phyloP scores from a whole-genome alignment of 495 filamentous ascomycete genomes.

The Lasiosphaeria hispida region DNA sequence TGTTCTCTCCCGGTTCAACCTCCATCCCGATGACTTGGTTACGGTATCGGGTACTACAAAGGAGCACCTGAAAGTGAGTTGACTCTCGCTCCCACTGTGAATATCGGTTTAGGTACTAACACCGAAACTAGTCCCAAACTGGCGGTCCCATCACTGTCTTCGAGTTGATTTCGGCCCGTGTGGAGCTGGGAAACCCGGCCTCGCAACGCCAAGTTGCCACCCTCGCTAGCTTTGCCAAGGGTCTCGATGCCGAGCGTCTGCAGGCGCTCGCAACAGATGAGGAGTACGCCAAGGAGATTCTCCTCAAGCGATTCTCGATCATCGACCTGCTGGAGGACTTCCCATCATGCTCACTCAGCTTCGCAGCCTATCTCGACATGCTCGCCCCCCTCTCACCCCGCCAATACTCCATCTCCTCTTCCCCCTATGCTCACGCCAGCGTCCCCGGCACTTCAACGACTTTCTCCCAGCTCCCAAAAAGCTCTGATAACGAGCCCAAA shows the following conservation, averaged over 20 bases:
- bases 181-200: slow-evolving; percentile 64
- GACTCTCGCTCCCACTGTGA: not conserved
- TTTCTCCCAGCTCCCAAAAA: slow-evolving; percentile 56
- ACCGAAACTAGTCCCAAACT: slow-evolving; percentile 44
- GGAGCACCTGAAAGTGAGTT: slow-evolving; percentile 18
- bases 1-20: slow-evolving; percentile 29
- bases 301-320: slow-evolving; percentile 52
- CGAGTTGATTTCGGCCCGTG: slow-evolving; percentile 58
- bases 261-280: slow-evolving; percentile 20
- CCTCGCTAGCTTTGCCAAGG: slow-evolving; percentile 23
- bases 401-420: slow-evolving; percentile 53
- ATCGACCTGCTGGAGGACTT: slow-evolving; percentile 61
- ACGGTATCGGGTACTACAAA: slow-evolving; percentile 27
- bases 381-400: slow-evolving; percentile 63
- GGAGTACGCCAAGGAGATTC: slow-evolving; percentile 20
- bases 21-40: slow-evolving; percentile 52
- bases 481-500: slow-evolving; percentile 42
- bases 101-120: not conserved
- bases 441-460: not conserved
- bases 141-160: slow-evolving; percentile 52
- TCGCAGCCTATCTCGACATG: slow-evolving; percentile 59
- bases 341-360: slow-evolving; percentile 38
- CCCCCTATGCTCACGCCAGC: slow-evolving; percentile 2
- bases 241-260: slow-evolving; percentile 16
- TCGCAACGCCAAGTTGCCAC: slow-evolving; percentile 37